Evolutionary conservation across 495 filamentous ascomycete genomes (phyloP), one percentile per base, ranked within the genome.

Genomic region (Letharia columbiana): DNA sequence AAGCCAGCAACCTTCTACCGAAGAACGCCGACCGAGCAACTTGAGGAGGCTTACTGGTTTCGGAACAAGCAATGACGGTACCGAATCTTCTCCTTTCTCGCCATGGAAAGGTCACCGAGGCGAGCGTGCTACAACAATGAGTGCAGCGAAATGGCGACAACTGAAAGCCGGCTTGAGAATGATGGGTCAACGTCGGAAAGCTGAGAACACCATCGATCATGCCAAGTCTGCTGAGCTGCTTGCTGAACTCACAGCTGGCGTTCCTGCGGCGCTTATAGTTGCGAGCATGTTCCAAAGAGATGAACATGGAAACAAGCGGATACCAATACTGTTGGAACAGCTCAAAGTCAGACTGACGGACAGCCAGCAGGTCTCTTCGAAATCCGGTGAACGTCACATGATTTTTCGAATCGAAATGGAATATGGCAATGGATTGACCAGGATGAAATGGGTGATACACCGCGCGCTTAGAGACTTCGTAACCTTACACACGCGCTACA

Each of bases 221-320:
- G 87, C 88, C 71, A 99, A 99, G 71, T 96, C 92, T 35, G 92
- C 94, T 28, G 95, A 99, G 73, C 80, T 99, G 40, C 89, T 99
- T 80, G 93, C 95, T 8, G 94, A 99, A 74, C 80, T 99, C 33
- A 87, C 92, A 37, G 96, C 94, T 10, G 94, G 89, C 45, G 87
- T 90, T 1, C 94, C 94, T 12, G 94, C 94, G 15, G 94, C 91
- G 33, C 76, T 98, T 63, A 95, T 99, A 67, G 77, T 98, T 52
- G 94, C 94, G 10, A 96, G 91, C 70, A 96, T 96, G 88, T 93
- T 96, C 71, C 94, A 99, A 75, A 82, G 94, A 47, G 94, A 99
- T 68, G 94, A 99, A 75, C 90, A 96, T 68, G 91, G 92, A 50
- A 94, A 96, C 77, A 94, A 89, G 73, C 84, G 92, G 42, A 96